Percentiles rank a stretch among this genome's conserved stretches.
Evolutionary conservation across 768 basidiomycete species (phyloP).

Genomic region (Tulasnella sp.): DNA sequence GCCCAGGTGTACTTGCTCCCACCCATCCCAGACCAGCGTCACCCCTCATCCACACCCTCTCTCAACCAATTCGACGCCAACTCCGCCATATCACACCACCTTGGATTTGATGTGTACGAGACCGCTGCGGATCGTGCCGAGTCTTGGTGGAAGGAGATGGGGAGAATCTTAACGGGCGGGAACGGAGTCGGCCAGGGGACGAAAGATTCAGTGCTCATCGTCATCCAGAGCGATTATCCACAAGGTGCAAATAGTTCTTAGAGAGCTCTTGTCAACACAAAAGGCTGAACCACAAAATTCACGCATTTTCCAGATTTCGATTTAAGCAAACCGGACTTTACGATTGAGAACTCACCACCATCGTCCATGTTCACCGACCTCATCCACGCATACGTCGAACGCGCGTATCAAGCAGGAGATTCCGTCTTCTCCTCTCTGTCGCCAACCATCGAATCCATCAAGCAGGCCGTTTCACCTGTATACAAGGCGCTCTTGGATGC

Average conservation of each 20-base stretch:
- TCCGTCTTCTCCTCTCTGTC: slow-evolving; percentile 36
- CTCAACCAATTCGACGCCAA: slow-evolving; percentile 10
- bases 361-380: slow-evolving; percentile 33
- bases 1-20: slow-evolving; percentile 13
- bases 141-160: neutral
- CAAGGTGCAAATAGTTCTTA: slow-evolving; percentile 14
- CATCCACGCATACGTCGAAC: slow-evolving; percentile 45
- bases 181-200: slow-evolving; percentile 10
- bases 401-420: slow-evolving; percentile 48
- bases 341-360: slow-evolving; percentile 21
- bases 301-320: slow-evolving; percentile 41
- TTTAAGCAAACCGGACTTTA: slow-evolving; percentile 37
- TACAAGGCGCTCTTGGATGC: slow-evolving; percentile 30
- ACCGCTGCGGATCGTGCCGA: neutral
- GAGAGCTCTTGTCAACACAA: too few relatives aligned
- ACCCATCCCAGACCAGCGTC: slow-evolving; percentile 2
- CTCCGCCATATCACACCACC: slow-evolving; percentile 2
- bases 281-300: slow-evolving; percentile 35
- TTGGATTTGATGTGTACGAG: slow-evolving; percentile 11
- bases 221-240: slow-evolving; percentile 15
- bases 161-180: neutral
- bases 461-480: slow-evolving; percentile 16
- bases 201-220: slow-evolving; percentile 10
- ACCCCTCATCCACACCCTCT: neutral
- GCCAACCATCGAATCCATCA: slow-evolving; percentile 25